Evolutionary conservation across 2,329 filamentous ascomycete species (phyloP).

Genomic region (Sarocladiaceae sp.): DNA sequence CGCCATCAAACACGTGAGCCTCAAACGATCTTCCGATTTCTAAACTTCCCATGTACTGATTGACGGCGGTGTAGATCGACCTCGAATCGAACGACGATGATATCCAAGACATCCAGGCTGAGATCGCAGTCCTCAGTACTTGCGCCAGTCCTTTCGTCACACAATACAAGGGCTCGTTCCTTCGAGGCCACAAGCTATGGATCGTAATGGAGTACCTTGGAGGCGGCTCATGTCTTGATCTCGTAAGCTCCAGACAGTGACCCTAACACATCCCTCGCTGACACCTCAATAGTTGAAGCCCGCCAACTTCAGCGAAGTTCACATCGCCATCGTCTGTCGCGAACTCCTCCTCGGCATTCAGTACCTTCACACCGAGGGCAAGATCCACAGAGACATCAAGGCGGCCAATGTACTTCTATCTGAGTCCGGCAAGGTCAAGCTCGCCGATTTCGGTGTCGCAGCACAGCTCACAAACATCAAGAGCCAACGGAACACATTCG

Average conservation of each 20-base stretch:
- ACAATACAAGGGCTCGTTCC: slow-evolving; percentile 92
- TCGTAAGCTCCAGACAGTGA: slow-evolving; percentile 50
- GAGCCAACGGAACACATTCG: slow-evolving; percentile 94
- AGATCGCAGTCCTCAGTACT: slow-evolving; percentile 90
- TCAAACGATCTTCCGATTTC: not conserved
- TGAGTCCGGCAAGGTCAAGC: slow-evolving; percentile 82
- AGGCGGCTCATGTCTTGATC: slow-evolving; percentile 87
- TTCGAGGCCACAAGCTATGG: slow-evolving; percentile 96
- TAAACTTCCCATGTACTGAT: slow-evolving; percentile 1
- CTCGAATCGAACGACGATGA: slow-evolving; percentile 98
- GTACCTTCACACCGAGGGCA: slow-evolving; percentile 88
- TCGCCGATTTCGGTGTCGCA: slow-evolving; percentile 95
- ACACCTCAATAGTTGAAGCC: slow-evolving; percentile 66
- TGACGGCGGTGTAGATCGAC: slow-evolving; percentile 66
- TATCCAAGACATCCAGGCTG: slow-evolving; percentile 95
- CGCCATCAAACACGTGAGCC: slow-evolving; percentile 87
- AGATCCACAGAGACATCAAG: slow-evolving; percentile 96
- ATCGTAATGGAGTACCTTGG: slow-evolving; percentile 99
- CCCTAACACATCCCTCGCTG: slow-evolving; percentile 18
- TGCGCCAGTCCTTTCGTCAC: slow-evolving; percentile 93
- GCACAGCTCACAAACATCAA: slow-evolving; percentile 97
- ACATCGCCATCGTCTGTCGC: slow-evolving; percentile 91
- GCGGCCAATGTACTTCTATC: slow-evolving; percentile 95
- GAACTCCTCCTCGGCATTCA: slow-evolving; percentile 86
- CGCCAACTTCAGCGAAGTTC: slow-evolving; percentile 77